Percentiles rank a stretch among this genome's conserved stretches.
Conservation (phyloP, 1,139 yeast genomes). For the Oligophagozyma castellii region DNA sequence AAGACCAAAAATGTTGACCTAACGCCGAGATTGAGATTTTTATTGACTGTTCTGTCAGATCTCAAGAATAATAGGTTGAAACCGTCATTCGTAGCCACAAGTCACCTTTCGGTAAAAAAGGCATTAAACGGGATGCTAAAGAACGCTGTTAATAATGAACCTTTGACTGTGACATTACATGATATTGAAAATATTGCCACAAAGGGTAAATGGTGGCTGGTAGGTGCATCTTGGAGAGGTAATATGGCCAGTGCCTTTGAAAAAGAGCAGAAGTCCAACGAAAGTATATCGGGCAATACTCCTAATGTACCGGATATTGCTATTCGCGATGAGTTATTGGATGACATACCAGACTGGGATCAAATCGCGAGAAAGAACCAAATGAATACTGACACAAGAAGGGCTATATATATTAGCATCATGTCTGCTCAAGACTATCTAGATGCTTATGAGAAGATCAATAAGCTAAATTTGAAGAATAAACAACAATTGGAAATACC, state of each 20-base stretch:
- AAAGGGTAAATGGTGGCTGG: constrained; percentile 97
- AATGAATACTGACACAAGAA: constrained; percentile 89
- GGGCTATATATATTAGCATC: constrained; percentile 84
- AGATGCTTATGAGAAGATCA: constrained; percentile 74
- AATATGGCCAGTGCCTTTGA: constrained; percentile 26
- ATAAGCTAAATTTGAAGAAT: constrained; percentile 63
- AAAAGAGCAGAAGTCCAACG: constrained; percentile 9
- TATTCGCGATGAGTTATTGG: constrained; percentile 37
- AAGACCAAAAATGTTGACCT: constrained; percentile 29
- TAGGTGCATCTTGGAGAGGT: constrained; percentile 95
- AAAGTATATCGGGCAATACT: constrained; percentile 21
- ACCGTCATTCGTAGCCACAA: constrained; percentile 22
- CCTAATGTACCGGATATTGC: constrained; percentile 12
- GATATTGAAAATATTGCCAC: constrained; percentile 69
- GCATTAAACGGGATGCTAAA: constrained; percentile 33
- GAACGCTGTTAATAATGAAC: constrained; percentile 44
- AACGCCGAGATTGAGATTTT: constrained; percentile 59
- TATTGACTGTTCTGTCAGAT: constrained; percentile 73
- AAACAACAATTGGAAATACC: constrained; percentile 87
- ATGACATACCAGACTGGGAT: constrained; percentile 72
- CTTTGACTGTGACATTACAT: constrained; percentile 69
- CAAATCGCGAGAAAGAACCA: constrained; percentile 74
- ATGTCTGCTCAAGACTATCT: constrained; percentile 91
- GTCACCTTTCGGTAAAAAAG: constrained; percentile 41
- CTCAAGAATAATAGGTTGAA: constrained; percentile 76